phyloP scores from a whole-genome alignment of 371 early-diverging fungal species.

The Blakeslea trispora region DNA sequence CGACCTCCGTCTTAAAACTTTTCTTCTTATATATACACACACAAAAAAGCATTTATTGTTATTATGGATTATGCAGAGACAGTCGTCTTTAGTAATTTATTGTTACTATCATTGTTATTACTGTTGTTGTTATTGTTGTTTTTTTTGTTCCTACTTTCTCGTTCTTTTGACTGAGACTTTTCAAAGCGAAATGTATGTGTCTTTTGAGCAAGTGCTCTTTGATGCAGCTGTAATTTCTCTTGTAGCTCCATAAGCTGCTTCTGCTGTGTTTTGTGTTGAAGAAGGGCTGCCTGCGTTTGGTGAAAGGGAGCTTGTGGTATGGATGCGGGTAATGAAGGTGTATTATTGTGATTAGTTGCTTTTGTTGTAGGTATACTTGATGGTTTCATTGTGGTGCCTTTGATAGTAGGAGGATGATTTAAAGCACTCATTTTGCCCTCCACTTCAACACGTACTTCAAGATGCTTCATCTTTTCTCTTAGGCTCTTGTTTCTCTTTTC shows the following conservation, averaged over 20 bases:
- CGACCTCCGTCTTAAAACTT: not conserved
- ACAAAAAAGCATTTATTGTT: not conserved
- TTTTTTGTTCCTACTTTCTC: too few relatives aligned
- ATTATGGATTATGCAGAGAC: not conserved
- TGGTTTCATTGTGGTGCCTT: not conserved
- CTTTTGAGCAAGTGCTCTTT: slow-evolving; percentile 35
- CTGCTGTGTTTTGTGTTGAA: slow-evolving; percentile 50
- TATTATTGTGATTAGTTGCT: slow-evolving; percentile 9
- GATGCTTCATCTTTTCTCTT: slow-evolving; percentile 53
- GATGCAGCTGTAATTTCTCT: slow-evolving; percentile 36
- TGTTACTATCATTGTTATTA: not conserved
- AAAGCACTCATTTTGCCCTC: slow-evolving; percentile 23
- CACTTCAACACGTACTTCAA: slow-evolving; percentile 55
- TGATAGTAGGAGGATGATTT: not conserved
- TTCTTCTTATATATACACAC: too few relatives aligned
- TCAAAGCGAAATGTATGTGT: not conserved
- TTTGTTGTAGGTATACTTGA: slow-evolving; percentile 9
- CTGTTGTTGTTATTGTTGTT: slow-evolving; percentile 5
- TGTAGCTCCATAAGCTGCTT: slow-evolving; percentile 40
- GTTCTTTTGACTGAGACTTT: too few relatives aligned
- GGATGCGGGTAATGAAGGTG: not conserved
- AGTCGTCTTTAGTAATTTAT: not conserved
- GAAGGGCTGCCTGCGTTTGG: slow-evolving; percentile 38
- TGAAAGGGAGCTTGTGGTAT: slow-evolving; percentile 9
- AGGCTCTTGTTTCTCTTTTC: slow-evolving; percentile 52